Evolutionary conservation across 371 early-diverging fungal species (phyloP), one percentile per base, ranked within the genome.

Genomic region (Apophysomyces ossiformis): DNA sequence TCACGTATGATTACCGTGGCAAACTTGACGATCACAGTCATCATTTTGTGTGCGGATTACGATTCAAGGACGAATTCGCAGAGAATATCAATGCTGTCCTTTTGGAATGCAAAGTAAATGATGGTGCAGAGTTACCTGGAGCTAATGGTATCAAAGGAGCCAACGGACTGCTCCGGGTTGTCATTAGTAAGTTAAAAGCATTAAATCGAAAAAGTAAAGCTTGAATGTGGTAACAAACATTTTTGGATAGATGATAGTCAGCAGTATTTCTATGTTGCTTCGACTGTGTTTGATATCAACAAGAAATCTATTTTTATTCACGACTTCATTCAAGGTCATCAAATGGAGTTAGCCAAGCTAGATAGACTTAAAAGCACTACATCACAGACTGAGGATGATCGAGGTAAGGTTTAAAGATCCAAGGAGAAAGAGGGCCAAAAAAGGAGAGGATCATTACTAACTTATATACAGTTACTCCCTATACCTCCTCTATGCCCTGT

Each of bases 401-500:
- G 71, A 70, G 78, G 81, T 81, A 74, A 46, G 41, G 46, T 45
- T 45, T 18, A 43, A 26, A 50, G 46, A 47, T 37, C 54, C 37
- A 26, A 46, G 16, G 50, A n/a, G 57, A n/a, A 58, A 60, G 8
- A 47, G 13, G 39, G 32, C 38, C 16, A 47, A 54, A 58, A 18
- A 15, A 45, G 11, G 58, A 13, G 32, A n/a, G 1, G 54, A 54
- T 32, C 21, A 54, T 54, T 21, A 13, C 41, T 11, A 5, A 41
- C 32, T 26, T 26, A 26, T 26, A 26, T 26, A 26, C 16, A 74
- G 87, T 87, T n/a, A 83, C 89, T 2, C 85, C 89, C n/a, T 89
- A 89, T 69, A 87, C 83, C 15, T 83, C 92, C 1, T 87, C 90
- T 1, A 92, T 92, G 91, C 92, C 90, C 7, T 92, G 90, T 72